These are phyloP conservation scores for Beta lomatogona DNA, from an alignment of 179 eudicot species.

Conservation along the genomic window DNA sequence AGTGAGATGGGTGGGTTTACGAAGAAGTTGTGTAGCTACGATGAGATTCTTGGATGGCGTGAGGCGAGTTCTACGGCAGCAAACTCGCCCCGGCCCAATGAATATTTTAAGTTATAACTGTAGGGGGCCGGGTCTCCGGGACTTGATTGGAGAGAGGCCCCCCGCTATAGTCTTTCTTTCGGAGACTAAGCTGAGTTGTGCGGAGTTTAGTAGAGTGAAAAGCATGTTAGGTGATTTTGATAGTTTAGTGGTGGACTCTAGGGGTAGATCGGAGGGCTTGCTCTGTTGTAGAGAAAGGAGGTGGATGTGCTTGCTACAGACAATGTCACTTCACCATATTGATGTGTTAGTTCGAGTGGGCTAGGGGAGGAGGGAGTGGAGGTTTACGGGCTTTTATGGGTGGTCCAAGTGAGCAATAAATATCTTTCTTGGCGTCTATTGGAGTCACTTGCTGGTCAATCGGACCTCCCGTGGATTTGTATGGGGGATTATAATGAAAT, in stretches of 20 bases:
- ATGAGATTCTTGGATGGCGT: too few species aligned
- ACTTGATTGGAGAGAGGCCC: background rate
- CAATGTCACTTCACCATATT: background rate
- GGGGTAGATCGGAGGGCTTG: background rate
- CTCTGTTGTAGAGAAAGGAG: background rate
- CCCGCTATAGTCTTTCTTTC: background rate
- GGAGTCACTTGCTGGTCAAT: accelerated
- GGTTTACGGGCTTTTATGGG: background rate
- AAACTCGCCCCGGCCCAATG: too few species aligned
- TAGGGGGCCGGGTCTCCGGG: too few species aligned
- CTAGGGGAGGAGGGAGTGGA: background rate
- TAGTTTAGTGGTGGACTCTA: background rate
- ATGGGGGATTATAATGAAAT: conserved; percentile 5
- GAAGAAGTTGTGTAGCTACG: too few species aligned
- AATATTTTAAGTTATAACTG: too few species aligned
- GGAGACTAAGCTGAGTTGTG: background rate
- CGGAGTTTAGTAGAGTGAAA: background rate
- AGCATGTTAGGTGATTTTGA: background rate
- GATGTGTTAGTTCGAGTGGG: background rate
- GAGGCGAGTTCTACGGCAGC: too few species aligned
- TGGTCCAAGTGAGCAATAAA: background rate
- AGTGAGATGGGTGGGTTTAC: too few species aligned
- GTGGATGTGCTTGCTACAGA: background rate
- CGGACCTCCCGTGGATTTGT: background rate
- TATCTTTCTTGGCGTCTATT: background rate